Evolutionary conservation across 176 grass and related monocot species (phyloP), one percentile per base, ranked within the genome.

Genomic region (Puccinellia tenuiflora): DNA sequence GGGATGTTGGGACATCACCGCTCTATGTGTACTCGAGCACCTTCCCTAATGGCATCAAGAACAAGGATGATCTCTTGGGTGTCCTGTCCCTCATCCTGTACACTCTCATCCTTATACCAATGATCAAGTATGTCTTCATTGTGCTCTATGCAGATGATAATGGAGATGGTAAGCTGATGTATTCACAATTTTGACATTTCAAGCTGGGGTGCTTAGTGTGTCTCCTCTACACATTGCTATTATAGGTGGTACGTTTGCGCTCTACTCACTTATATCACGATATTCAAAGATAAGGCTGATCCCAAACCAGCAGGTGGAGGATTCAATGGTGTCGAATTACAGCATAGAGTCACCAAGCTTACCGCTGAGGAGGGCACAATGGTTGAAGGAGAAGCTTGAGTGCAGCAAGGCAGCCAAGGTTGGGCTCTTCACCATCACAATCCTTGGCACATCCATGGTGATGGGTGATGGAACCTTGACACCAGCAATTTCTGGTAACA

Each of bases 361-460:
- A 22, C 75, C 74, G 55, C 28, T 92, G 60, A 88, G 61, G 74
- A 82, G 88, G 43, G 91, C 89, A 4, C 67, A 84, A 43, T 89
- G 86, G 89, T 26, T 93, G 64, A 93, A 91, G 48, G 34, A 86
- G 22, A 81, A 81, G 76, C 81, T 97, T 2, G 94, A 93, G 82
- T 84, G 50, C 28, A 91, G 89, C 54, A 78, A 14, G 21, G 40
- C 39, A 1, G 86, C 91, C 30, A 97, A 97, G 81, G 52, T 87
- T 38, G 30, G 66, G 25, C 85, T 97, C 53, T 90, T 91, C 39
- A 57, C 53, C 38, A 33, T 91, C 50, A 97, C 91, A 33, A 93
- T 97, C 56, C 86, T 93, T 18, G 94, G 88, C 17, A 97, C 94
- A 28, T 91, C 87, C 70, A 93, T 97, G 94, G 94, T 93, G 75